Percentiles rank a stretch among this genome's conserved stretches.
Conservation (phyloP, 805 yeast species). For the Naumovozyma dairenensis region DNA sequence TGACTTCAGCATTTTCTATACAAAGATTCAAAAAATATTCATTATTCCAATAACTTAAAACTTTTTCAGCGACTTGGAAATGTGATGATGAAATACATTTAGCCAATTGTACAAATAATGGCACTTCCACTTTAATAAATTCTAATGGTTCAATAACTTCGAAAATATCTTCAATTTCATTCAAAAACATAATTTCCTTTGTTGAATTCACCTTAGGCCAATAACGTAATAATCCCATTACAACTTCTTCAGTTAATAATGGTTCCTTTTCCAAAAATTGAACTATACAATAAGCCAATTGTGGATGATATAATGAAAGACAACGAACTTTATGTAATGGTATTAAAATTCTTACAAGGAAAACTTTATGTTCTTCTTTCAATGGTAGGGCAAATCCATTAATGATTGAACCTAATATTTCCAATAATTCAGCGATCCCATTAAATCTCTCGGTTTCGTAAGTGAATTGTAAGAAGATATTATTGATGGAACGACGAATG, state of each 20-base stretch:
- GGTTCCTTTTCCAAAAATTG: slow-evolving; percentile 96
- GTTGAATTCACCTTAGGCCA: slow-evolving; percentile 97
- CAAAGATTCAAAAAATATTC: slow-evolving; percentile 86
- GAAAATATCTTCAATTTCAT: slow-evolving; percentile 92
- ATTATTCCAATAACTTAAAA: slow-evolving; percentile 86
- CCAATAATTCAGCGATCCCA: slow-evolving; percentile 90
- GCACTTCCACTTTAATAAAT: slow-evolving; percentile 83
- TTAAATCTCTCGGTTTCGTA: slow-evolving; percentile 95
- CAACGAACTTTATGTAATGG: slow-evolving; percentile 91
- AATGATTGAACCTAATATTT: slow-evolving; percentile 90
- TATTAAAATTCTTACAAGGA: slow-evolving; percentile 71
- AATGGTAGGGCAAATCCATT: slow-evolving; percentile 96
- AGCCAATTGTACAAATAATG: slow-evolving; percentile 85
- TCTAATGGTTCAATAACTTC: slow-evolving; percentile 93
- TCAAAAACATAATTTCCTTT: slow-evolving; percentile 89
- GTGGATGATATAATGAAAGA: slow-evolving; percentile 87
- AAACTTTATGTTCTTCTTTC: slow-evolving; percentile 93
- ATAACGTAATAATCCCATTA: slow-evolving; percentile 81
- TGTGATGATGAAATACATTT: slow-evolving; percentile 91
- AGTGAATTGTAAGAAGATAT: slow-evolving; percentile 84
- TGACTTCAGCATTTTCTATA: slow-evolving; percentile 86
- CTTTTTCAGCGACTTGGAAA: slow-evolving; percentile 95
- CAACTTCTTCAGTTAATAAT: slow-evolving; percentile 84
- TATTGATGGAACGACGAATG: slow-evolving; percentile 82
- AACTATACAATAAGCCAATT: slow-evolving; percentile 91